phyloP scores from a whole-genome alignment of 768 basidiomycete species.

The Naganishia friedmannii region DNA sequence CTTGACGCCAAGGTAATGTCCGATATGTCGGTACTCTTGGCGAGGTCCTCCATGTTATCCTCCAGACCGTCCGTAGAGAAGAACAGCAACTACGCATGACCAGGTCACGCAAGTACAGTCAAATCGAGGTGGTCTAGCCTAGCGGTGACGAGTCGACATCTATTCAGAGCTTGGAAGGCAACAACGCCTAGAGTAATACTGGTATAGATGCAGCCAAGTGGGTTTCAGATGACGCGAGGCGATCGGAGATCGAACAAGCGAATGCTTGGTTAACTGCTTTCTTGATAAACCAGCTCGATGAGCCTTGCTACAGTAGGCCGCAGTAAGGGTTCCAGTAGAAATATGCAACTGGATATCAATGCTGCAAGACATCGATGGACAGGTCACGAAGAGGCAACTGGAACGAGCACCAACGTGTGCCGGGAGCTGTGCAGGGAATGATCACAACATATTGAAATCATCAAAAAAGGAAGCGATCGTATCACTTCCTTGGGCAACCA shows the following conservation, averaged over 20 bases:
- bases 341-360: no score
- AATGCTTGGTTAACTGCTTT: no score
- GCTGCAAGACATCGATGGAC: background rate
- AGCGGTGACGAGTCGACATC: no score
- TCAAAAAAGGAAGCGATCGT: background rate
- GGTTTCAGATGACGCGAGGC: slow-evolving; percentile 15
- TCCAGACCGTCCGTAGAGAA: background rate
- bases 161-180: no score
- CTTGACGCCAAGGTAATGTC: background rate
- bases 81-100: no score
- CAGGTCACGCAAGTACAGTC: no score
- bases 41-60: background rate
- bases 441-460: background rate
- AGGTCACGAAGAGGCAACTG: background rate
- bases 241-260: background rate
- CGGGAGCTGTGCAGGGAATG: background rate
- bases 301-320: no score
- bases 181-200: no score
- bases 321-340: no score
- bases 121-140: no score
- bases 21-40: background rate
- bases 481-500: slow-evolving; percentile 14
- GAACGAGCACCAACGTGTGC: background rate
- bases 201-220: no score
- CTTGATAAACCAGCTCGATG: no score